These are phyloP conservation scores for Myriosclerotinia scirpicola DNA, from an alignment of 2,329 filamentous ascomycete genomes.

Conservation along the genomic window DNA sequence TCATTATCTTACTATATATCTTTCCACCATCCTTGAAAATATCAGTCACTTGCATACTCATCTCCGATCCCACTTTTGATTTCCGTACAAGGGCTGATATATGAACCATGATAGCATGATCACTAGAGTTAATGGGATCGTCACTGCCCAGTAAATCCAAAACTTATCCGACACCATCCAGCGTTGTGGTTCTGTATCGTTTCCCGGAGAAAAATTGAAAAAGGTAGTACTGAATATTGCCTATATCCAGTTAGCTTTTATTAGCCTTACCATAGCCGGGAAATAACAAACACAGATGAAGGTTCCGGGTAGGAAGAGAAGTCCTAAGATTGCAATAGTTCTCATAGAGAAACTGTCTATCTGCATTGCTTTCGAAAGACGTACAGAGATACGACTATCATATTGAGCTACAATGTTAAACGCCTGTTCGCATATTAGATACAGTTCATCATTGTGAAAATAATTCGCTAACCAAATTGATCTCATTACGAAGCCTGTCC, in stretches of 20 bases:
- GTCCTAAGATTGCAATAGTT: slow-evolving; percentile 26
- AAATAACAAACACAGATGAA: slow-evolving; percentile 28
- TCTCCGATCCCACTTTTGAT: slow-evolving; percentile 5
- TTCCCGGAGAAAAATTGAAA: slow-evolving; percentile 19
- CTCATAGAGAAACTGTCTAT: slow-evolving; percentile 29
- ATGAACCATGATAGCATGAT: slow-evolving; percentile 4
- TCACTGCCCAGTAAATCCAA: slow-evolving; percentile 18
- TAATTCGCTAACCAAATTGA: slow-evolving; percentile 8
- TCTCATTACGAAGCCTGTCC: slow-evolving; percentile 17
- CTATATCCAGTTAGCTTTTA: slow-evolving; percentile 10
- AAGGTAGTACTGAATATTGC: slow-evolving; percentile 16
- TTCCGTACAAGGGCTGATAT: slow-evolving; percentile 1
- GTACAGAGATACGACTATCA: slow-evolving; percentile 14
- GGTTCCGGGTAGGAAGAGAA: slow-evolving; percentile 30
- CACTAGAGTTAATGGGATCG: slow-evolving; percentile 8
- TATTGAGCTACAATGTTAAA: slow-evolving; percentile 15
- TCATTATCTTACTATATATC: not conserved
- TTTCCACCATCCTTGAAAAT: not conserved
- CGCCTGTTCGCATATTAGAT: not conserved
- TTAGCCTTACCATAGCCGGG: not conserved
- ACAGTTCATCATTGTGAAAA: not conserved
- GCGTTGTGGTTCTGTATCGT: not conserved
- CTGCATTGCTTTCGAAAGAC: slow-evolving; percentile 10
- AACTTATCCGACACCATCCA: slow-evolving; percentile 17
- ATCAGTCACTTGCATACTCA: not conserved